Conservation (phyloP, 768 basidiomycete genomes). For the Calocera viscosa region DNA sequence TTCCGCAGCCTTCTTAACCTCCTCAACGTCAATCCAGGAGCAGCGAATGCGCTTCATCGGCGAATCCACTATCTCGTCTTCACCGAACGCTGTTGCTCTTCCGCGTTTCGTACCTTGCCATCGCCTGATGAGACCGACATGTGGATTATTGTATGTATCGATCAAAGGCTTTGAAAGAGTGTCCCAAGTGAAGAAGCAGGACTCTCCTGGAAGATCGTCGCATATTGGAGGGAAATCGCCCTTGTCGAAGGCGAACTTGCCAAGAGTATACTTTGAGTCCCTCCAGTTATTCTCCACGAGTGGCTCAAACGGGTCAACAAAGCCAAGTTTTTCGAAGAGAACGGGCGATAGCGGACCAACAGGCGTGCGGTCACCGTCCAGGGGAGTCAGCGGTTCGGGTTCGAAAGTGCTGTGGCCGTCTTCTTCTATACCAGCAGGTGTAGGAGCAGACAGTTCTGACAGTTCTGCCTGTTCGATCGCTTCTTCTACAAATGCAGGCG, state of each 20-base stretch:
- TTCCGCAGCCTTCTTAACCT: not conserved
- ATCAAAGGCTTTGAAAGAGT: not conserved
- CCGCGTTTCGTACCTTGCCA: not conserved
- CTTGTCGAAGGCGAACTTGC: not conserved
- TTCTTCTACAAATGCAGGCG: not conserved
- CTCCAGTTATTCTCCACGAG: not conserved
- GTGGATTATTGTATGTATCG: not conserved
- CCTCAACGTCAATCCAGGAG: constrained; percentile 2
- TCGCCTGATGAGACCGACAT: not conserved
- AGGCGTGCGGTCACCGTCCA: not conserved
- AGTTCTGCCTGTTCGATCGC: not conserved
- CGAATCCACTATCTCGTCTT: not conserved
- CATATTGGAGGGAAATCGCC: not conserved
- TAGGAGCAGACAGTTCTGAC: not conserved
- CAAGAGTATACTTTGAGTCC: not conserved
- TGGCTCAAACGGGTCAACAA: not conserved
- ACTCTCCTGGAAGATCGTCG: not conserved
- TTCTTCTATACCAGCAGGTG: not conserved
- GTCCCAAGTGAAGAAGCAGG: constrained; percentile 5
- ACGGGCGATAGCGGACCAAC: not conserved
- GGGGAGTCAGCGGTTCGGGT: not conserved
- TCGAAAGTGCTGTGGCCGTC: not conserved
- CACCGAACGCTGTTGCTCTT: not conserved
- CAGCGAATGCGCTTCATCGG: not conserved
- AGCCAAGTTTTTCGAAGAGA: not conserved